phyloP scores from a whole-genome alignment of 2,329 filamentous ascomycete species.

The Colletotrichum orbiculare region DNA sequence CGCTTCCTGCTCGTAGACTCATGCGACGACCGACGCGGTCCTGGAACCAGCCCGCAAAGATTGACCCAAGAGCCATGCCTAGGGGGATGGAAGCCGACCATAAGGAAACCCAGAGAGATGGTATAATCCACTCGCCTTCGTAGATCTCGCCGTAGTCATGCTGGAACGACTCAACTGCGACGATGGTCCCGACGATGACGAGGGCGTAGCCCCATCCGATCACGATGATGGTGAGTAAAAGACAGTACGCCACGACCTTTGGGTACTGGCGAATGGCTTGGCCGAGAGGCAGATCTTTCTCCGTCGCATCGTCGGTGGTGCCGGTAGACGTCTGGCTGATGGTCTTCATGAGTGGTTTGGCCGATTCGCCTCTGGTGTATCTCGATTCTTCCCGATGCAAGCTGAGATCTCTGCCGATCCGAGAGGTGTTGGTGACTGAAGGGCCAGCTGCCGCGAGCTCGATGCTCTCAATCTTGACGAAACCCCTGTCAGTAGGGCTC shows the following conservation, averaged over 20 bases:
- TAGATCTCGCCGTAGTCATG: slow-evolving; percentile 42
- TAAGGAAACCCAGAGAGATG: slow-evolving; percentile 42
- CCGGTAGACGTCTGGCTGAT: not conserved
- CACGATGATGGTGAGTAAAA: slow-evolving; percentile 42
- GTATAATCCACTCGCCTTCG: slow-evolving; percentile 41
- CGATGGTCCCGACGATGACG: slow-evolving; percentile 43
- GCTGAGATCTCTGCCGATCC: not conserved
- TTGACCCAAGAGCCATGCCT: slow-evolving; percentile 41
- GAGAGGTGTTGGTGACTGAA: not conserved
- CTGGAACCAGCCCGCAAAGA: slow-evolving; percentile 44
- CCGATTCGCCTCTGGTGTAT: not conserved
- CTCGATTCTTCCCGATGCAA: not conserved
- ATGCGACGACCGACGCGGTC: slow-evolving; percentile 42
- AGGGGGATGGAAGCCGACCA: slow-evolving; percentile 42
- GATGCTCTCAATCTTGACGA: not conserved
- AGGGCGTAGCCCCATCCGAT: slow-evolving; percentile 46
- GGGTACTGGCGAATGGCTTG: slow-evolving; percentile 43
- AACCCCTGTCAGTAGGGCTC: not conserved
- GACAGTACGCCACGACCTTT: slow-evolving; percentile 42
- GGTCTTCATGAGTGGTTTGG: slow-evolving; percentile 1
- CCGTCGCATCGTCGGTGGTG: not conserved
- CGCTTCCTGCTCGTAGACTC: slow-evolving; percentile 40
- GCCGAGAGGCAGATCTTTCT: slow-evolving; percentile 39
- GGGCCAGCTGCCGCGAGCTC: slow-evolving; percentile 6
- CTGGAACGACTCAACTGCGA: slow-evolving; percentile 43